Evolutionary conservation across 75 land plant genomes (phyloP).

Genomic region (Azolla pinnata): DNA sequence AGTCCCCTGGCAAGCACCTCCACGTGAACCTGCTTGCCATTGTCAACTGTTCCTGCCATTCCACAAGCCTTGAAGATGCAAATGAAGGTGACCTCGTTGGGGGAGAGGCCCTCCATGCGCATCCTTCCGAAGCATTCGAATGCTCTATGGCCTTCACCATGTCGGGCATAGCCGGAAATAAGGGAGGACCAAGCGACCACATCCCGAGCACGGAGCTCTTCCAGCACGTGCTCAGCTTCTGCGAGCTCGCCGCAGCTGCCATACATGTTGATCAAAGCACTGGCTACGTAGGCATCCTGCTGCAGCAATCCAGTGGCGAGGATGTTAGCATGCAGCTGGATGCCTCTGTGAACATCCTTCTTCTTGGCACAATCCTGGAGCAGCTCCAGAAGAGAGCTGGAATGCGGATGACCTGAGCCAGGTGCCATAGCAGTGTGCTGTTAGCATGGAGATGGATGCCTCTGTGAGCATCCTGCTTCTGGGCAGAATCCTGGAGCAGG

Average conservation of each 20-base stretch:
- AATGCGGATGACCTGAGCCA: no score
- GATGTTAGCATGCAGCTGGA: neutral
- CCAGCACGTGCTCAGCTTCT: conserved; percentile 15
- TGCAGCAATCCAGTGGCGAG: neutral
- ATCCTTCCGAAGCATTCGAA: conserved; percentile 24
- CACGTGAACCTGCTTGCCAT: conserved; percentile 11
- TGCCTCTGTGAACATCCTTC: neutral
- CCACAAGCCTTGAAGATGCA: conserved; percentile 33
- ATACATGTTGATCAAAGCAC: conserved; percentile 10
- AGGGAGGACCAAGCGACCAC: conserved; percentile 16
- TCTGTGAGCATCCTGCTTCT: no score
- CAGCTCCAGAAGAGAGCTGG: neutral
- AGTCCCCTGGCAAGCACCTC: conserved; percentile 32
- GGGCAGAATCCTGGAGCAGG: no score
- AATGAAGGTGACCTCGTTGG: conserved; percentile 29
- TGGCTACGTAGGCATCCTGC: neutral
- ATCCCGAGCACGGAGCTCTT: conserved; percentile 9
- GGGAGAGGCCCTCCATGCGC: conserved; percentile 16
- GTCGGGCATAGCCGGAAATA: conserved; percentile 13
- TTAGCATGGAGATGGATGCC: no score
- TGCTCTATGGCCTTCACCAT: conserved; percentile 22
- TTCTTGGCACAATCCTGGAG: conserved; percentile 1
- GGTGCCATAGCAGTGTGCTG: no score
- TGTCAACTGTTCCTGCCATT: conserved; percentile 5
- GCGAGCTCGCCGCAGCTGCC: conserved; percentile 15